A percentile compares a stretch with the other conserved stretches of the same genome.
Conservation (phyloP, 202 grass and related monocot genomes). For the Alloteropsis angusta region DNA sequence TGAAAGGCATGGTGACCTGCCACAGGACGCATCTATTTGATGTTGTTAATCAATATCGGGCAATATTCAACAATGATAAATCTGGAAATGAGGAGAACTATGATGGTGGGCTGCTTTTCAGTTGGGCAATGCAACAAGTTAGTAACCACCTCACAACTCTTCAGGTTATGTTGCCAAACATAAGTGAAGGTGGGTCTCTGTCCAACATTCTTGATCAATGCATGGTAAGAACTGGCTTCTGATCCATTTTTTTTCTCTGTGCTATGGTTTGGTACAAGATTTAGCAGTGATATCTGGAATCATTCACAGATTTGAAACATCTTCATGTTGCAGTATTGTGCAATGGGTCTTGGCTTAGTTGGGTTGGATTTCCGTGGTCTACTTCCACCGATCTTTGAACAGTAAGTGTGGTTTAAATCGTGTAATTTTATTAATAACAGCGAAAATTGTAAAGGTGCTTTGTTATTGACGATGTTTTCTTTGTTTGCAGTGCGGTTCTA, state of each 20-base stretch:
- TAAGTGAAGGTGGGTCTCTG: slow-evolving; percentile 80
- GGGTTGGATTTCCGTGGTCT: slow-evolving; percentile 91
- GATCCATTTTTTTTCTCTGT: neutral
- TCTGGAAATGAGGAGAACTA: slow-evolving; percentile 85
- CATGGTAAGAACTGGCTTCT: slow-evolving; percentile 58
- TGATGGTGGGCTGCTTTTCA: slow-evolving; percentile 89
- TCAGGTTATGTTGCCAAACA: slow-evolving; percentile 86
- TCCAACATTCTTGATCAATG: slow-evolving; percentile 88
- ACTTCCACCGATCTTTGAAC: slow-evolving; percentile 92
- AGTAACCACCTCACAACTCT: slow-evolving; percentile 75
- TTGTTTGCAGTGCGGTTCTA: slow-evolving; percentile 64
- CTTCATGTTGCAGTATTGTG: slow-evolving; percentile 75
- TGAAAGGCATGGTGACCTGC: slow-evolving; percentile 83
- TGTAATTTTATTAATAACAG: neutral
- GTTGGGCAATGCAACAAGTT: slow-evolving; percentile 96
- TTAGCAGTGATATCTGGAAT: neutral
- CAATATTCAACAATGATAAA: slow-evolving; percentile 98
- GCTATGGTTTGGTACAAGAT: neutral
- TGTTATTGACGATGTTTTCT: slow-evolving; percentile 28
- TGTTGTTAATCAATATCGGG: slow-evolving; percentile 95
- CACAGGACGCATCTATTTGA: slow-evolving; percentile 90
- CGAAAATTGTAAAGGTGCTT: neutral
- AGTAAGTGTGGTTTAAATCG: slow-evolving; percentile 42
- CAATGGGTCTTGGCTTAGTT: slow-evolving; percentile 93
- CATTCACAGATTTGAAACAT: neutral